Percentiles rank a stretch among this genome's conserved stretches.
Evolutionary conservation across 2,329 filamentous ascomycete species (phyloP).

Genomic region (Sarocladiaceae sp.): DNA sequence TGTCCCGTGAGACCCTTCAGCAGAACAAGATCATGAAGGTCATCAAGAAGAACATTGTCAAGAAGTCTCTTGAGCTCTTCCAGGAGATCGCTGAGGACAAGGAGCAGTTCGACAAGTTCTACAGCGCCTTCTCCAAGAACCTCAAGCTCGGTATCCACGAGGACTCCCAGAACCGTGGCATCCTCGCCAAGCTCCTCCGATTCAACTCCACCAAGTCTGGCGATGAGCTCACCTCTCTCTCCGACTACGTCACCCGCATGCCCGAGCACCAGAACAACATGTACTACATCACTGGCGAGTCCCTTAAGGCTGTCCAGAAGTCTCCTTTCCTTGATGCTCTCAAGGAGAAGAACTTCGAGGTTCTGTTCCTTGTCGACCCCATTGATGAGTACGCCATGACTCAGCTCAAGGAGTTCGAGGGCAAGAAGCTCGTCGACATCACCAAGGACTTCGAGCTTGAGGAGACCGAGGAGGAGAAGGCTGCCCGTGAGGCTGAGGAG

Average conservation of each 20-base stretch:
- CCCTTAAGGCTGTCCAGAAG: slow-evolving; percentile 94
- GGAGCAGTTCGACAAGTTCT: slow-evolving; percentile 99
- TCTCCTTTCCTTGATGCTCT: slow-evolving; percentile 98
- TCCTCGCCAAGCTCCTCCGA: slow-evolving; percentile 95
- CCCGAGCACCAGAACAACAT: slow-evolving; percentile 99
- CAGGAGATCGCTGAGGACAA: slow-evolving; percentile 98
- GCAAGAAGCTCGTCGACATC: slow-evolving; percentile 99
- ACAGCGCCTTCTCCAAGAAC: slow-evolving; percentile 99
- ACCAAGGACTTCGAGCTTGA: slow-evolving; percentile 99
- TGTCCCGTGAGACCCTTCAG: slow-evolving; percentile 99
- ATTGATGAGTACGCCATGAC: slow-evolving; percentile 99
- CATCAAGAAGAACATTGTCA: slow-evolving; percentile 99
- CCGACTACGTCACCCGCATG: slow-evolving; percentile 99
- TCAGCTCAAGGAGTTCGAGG: slow-evolving; percentile 99
- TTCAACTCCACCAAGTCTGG: slow-evolving; percentile 99
- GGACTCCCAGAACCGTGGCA: slow-evolving; percentile 91
- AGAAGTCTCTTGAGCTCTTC: slow-evolving; percentile 99
- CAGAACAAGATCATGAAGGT: slow-evolving; percentile 99
- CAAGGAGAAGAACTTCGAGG: slow-evolving; percentile 99
- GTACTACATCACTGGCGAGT: slow-evolving; percentile 99
- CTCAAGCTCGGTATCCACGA: slow-evolving; percentile 99
- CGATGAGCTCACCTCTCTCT: slow-evolving; percentile 88
- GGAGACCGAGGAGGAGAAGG: slow-evolving; percentile 99
- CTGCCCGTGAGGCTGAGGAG: slow-evolving; percentile 87
- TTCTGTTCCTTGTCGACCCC: slow-evolving; percentile 97